Base-by-base conservation (phyloP, 768 basidiomycete genomes). In the Boletus reticulatus region DNA sequence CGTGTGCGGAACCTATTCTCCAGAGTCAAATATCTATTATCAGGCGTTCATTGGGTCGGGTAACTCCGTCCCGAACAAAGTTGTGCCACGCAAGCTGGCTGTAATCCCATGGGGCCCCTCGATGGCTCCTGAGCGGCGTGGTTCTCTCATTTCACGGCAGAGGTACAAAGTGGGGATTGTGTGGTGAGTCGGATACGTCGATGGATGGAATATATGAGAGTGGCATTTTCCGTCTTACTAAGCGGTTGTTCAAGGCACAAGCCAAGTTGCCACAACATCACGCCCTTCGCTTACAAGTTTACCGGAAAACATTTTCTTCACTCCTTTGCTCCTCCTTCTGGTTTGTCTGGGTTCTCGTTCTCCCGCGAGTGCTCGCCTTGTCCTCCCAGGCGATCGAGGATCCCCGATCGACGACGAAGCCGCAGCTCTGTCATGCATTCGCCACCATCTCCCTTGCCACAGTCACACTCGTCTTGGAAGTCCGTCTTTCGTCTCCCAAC, bases 401-500 rank as follows among this genome's bases (percentile, higher is more conserved):
- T 64, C 56, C 45, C 20, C 57, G 66, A 68, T 68, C 68, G 55
- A 62, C 60, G 46, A 31, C 64, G 55, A 63, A 66, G 47, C 44
- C 46, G 38, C 52, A 53, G 47, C 31, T 20, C 39, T 24, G 27
- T 31, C 61, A 72, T 71, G 71, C 67, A 70, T 43, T 46, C 69
- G 2, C 50, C 56, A 0, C 42, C 69, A n/a, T 44, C 65, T 2
- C 52, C 67, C 13, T 56, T 65, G 56, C 57, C 69, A 4, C 67
- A 69, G 2, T 60, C 69, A 6, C 66, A 63, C 56, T 60, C 67
- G 3, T 68, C 70, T 49, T 92, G 89, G 89, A 90, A 85, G 72
- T 84, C 87, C 20, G 79, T 90, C 58, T 85, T 92, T 74, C 84
- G 88, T 58, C 75, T 90, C 55, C 84, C 75, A 38, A 87, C 76